These are phyloP conservation scores for Mangifera indica DNA, from an alignment of 345 rosid genomes.

Conservation along the genomic window DNA sequence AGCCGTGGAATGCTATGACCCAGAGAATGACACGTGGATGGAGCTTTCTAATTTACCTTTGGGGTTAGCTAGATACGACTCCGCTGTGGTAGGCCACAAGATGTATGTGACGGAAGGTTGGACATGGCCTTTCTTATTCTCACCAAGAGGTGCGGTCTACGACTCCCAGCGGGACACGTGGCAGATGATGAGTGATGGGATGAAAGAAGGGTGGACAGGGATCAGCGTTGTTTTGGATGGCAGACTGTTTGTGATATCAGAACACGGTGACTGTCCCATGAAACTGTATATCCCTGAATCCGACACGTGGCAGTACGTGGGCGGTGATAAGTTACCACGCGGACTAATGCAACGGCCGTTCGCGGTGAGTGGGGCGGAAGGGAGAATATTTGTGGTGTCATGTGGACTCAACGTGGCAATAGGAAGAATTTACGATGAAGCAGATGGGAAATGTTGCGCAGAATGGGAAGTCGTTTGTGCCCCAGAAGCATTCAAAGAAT, in stretches of 20 bases:
- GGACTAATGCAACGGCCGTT: constrained; percentile 49
- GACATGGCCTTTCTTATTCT: constrained; percentile 73
- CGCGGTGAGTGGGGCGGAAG: constrained; percentile 46
- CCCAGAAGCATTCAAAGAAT: constrained; percentile 35
- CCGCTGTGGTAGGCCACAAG: constrained; percentile 51
- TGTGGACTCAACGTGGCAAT: constrained; percentile 53
- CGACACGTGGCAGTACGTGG: constrained; percentile 59
- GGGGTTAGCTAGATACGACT: constrained; percentile 58
- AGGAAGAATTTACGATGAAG: constrained; percentile 36
- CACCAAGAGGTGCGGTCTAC: constrained; percentile 62
- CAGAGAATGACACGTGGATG: constrained; percentile 50
- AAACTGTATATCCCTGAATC: constrained; percentile 46
- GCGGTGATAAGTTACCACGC: constrained; percentile 53
- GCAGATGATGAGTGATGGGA: constrained; percentile 57
- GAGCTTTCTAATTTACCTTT: constrained; percentile 30
- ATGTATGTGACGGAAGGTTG: constrained; percentile 75
- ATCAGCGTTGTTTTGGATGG: constrained; percentile 40
- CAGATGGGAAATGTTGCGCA: constrained; percentile 31
- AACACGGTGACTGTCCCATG: constrained; percentile 64
- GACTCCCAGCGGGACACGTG: constrained; percentile 48
- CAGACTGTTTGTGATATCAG: constrained; percentile 56
- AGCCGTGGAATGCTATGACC: constrained; percentile 54
- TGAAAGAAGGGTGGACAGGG: constrained; percentile 83
- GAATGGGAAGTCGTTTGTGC: constrained; percentile 49
- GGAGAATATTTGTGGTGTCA: constrained; percentile 53